Base-by-base conservation (phyloP, 495 filamentous ascomycete species). In the Parathielavia hyrcaniae region DNA sequence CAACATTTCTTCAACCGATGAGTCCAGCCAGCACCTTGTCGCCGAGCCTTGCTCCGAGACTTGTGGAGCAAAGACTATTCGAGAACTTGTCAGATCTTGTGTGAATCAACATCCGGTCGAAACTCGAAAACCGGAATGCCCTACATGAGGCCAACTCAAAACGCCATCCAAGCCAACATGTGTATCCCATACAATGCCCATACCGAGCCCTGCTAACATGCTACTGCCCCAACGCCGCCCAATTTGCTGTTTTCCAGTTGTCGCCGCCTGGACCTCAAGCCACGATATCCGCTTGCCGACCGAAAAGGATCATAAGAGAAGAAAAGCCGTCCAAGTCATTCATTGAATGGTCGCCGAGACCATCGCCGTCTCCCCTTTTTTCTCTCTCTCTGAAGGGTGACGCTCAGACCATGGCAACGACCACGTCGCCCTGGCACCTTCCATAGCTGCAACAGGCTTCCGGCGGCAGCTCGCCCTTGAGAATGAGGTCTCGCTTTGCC, bases 381-480 rank as follows among this genome's bases (percentile, higher is more conserved):
- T 14, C 26, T 6, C 17, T 5, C 6, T 16, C 14, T 14, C 26
- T 6, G 17, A 20, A 17, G 20, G 2, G 35, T 10, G n/a, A 12
- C 11, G 7, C 35, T 66, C 50, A 72, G 13, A 30, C 54, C 68
- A 73, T 70, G 38, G 69, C 64, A 36, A 80, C 58, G 20, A 79
- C 76, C 19, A 80, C 76, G 45, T 75, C 71, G 17, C 72, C 70
- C 50, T 71, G 70, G 55, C 77, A 79, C 4, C 71, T 61, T 12
- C 77, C 77, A 53, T 80, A 80, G 51, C 69, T 73, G 61, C 77
- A 80, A 61, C 77, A 79, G 9, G 69, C 73, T 32, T 75, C 74
- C 34, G 75, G 73, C 10, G 71, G 67, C 39, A 77, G 64, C 19
- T 72, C 66, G 23, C 77, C 77, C 23, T 57, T 69, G 34, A 79